Conservation (phyloP, 805 yeast species). For the Yamadazyma sp. region DNA sequence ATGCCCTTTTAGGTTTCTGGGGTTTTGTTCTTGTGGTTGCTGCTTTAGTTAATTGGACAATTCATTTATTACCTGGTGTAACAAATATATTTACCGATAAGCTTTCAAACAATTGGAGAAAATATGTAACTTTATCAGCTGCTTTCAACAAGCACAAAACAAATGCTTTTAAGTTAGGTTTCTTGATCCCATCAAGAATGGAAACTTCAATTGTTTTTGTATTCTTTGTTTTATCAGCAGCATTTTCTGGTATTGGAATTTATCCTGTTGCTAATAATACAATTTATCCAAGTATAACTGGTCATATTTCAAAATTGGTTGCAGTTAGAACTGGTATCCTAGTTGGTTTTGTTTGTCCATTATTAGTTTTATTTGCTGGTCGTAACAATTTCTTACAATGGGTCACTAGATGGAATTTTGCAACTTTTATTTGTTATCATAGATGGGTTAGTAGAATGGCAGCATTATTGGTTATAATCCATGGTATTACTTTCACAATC, state of each 20-base stretch:
- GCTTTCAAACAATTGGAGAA: constrained; percentile 17
- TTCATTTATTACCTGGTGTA: constrained; percentile 19
- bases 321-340: constrained; percentile 54
- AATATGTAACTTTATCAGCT: constrained; percentile 18
- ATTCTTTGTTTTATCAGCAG: constrained; percentile 23
- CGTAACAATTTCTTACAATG: constrained; percentile 64
- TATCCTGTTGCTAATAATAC: constrained; percentile 6
- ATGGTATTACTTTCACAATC: constrained; percentile 55
- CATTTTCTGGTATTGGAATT: constrained; percentile 14
- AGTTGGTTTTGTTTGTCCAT: constrained; percentile 52
- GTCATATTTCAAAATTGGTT: constrained; percentile 31
- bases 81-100: constrained; percentile 17
- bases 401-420: constrained; percentile 52
- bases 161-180: constrained; percentile 6
- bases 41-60: constrained; percentile 21
- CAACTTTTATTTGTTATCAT: constrained; percentile 56
- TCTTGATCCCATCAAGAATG: constrained; percentile 46
- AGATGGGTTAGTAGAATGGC: constrained; percentile 52
- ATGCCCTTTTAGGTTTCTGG: constrained; percentile 37
- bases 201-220: constrained; percentile 40
- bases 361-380: constrained; percentile 62
- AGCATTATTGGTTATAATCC: constrained; percentile 41
- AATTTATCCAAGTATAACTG: constrained; percentile 10
- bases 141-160: constrained; percentile 14
- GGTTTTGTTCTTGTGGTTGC: constrained; percentile 34